Evolutionary conservation across 352 stramenopile genomes (phyloP).

Genomic region (Albugo laibachii): DNA sequence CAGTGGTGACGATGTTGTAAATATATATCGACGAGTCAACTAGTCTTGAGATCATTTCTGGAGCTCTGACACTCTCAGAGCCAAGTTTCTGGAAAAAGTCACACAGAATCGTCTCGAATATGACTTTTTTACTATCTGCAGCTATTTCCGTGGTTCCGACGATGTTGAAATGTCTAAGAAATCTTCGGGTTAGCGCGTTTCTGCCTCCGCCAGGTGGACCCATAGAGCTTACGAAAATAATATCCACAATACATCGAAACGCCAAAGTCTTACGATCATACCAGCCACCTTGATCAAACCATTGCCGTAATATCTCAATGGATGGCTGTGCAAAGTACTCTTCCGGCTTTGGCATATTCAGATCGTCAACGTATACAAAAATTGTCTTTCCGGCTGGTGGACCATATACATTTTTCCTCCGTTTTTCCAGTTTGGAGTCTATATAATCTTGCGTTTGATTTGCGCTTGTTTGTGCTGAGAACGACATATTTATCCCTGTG

Average conservation of each 20-base stretch:
- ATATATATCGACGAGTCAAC: constrained; percentile 58
- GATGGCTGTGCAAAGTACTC: constrained; percentile 88
- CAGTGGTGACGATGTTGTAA: constrained; percentile 68
- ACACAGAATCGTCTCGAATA: constrained; percentile 65
- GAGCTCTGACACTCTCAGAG: constrained; percentile 32
- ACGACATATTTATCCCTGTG: constrained; percentile 82
- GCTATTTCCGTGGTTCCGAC: constrained; percentile 72
- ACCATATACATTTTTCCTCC: constrained; percentile 84
- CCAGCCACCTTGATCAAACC: constrained; percentile 89
- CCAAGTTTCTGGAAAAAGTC: constrained; percentile 52
- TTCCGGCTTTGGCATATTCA: constrained; percentile 92
- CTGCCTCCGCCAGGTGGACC: constrained; percentile 53
- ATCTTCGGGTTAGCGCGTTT: constrained; percentile 59
- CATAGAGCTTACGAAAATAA: constrained; percentile 71
- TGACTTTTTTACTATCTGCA: constrained; percentile 56
- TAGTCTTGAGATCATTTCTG: constrained; percentile 26
- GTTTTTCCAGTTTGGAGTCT: constrained; percentile 88
- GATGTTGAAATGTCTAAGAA: constrained; percentile 75
- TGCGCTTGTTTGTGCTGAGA: constrained; percentile 83
- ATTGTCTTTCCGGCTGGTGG: constrained; percentile 81
- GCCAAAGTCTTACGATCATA: constrained; percentile 86
- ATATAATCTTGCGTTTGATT: constrained; percentile 89
- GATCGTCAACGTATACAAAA: constrained; percentile 87
- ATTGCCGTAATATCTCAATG: constrained; percentile 89
- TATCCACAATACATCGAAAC: constrained; percentile 84